phyloP scores from a whole-genome alignment of 2,329 filamentous ascomycete genomes.

The Herpotrichia juniperi region DNA sequence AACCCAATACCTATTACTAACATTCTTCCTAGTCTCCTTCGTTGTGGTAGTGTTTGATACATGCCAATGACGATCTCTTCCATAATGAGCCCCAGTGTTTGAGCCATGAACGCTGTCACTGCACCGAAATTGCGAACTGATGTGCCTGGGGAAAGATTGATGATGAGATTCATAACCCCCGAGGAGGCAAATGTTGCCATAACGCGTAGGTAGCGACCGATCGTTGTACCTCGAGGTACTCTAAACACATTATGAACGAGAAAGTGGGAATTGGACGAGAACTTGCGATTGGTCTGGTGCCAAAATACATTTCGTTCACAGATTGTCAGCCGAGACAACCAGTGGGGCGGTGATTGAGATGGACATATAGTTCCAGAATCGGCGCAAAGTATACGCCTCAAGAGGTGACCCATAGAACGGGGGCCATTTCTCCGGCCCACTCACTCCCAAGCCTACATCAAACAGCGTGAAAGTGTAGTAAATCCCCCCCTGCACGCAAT shows the following conservation, averaged over 20 bases:
- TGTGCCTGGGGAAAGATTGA: constrained; percentile 11
- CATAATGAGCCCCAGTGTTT: constrained; percentile 5
- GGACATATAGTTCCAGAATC: constrained; percentile 10
- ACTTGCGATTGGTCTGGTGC: constrained; percentile 17
- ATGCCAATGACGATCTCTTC: constrained; percentile 4
- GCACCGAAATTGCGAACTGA: constrained; percentile 9
- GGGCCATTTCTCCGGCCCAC: constrained; percentile 8
- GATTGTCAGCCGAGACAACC: too few relatives aligned
- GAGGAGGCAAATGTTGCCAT: constrained; percentile 12
- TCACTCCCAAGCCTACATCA: constrained; percentile 1
- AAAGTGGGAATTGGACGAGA: constrained; percentile 13
- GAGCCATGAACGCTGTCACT: constrained; percentile 10
- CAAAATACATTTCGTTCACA: constrained; percentile 8
- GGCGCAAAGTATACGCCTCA: constrained; percentile 8
- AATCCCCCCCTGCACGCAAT: constrained; percentile 16
- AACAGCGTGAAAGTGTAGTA: constrained; percentile 12
- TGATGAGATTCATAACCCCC: constrained; percentile 12
- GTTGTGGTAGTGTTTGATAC: neutral
- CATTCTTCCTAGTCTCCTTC: neutral
- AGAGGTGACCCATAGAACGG: constrained; percentile 13
- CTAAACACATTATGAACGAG: constrained; percentile 3
- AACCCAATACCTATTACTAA: constrained; percentile 5
- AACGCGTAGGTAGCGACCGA: constrained; percentile 10
- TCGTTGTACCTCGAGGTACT: constrained; percentile 7
- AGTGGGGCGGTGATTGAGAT: neutral